Conservation (phyloP, 2,329 filamentous ascomycete species). For the Cephalotrichum gorgonifer region DNA sequence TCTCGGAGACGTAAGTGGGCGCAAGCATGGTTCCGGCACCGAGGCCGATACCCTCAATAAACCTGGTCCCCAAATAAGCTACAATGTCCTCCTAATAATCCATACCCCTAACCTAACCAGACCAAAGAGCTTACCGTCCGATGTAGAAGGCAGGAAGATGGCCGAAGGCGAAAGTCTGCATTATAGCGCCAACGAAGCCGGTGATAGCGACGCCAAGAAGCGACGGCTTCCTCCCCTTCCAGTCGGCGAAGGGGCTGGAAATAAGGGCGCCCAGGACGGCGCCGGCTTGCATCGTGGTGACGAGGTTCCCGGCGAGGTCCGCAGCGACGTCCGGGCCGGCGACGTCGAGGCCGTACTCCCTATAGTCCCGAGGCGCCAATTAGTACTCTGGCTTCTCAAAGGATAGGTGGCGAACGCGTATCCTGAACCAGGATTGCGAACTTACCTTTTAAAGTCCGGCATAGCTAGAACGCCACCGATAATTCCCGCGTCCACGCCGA, state of each 20-base stretch:
- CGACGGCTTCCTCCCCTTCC: conserved; percentile 18
- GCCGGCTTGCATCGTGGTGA: conserved; percentile 18
- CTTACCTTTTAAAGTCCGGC: conserved; percentile 38
- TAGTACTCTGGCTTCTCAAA: conserved; percentile 13
- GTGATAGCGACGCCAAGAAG: conserved; percentile 17
- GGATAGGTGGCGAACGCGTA: too few species aligned
- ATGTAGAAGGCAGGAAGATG: conserved; percentile 17
- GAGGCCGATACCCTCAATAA: conserved; percentile 36
- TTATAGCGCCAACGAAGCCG: conserved; percentile 17
- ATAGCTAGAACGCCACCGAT: conserved; percentile 58
- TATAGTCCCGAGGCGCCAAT: conserved; percentile 27
- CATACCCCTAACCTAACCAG: conserved; percentile 39
- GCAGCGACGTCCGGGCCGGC: conserved; percentile 8
- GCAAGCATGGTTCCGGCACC: conserved; percentile 35
- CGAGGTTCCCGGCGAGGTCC: conserved; percentile 15
- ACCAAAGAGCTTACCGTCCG: conserved; percentile 28
- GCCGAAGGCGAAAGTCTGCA: conserved; percentile 21
- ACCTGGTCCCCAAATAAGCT: conserved; percentile 56
- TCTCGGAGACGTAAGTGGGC: conserved; percentile 35
- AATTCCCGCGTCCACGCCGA: conserved; percentile 47
- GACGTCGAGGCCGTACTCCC: conserved; percentile 14
- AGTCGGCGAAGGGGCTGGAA: conserved; percentile 16
- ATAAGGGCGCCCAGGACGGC: conserved; percentile 14
- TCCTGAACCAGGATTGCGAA: conserved; percentile 17
- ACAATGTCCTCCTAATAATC: conserved; percentile 43